Conservation (phyloP, 257 asterid species). For the Solanum ossicruentum region DNA sequence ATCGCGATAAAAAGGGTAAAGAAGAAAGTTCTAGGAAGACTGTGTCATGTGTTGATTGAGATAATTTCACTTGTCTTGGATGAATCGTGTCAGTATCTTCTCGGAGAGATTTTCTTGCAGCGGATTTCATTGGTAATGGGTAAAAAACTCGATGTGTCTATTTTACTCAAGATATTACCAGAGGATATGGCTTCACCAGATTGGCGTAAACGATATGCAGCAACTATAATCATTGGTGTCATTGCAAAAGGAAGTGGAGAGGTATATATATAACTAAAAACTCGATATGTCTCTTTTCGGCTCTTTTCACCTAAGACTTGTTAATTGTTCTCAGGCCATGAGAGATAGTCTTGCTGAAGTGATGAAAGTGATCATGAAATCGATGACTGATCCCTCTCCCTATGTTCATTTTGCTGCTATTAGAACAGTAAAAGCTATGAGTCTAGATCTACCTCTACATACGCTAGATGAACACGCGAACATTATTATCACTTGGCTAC, state of each 20-base stretch:
- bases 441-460: not conserved
- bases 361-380: not conserved
- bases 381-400: not conserved
- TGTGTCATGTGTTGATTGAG: not conserved
- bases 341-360: not conserved
- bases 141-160: not conserved
- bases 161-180: not conserved
- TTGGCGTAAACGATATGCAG: not conserved
- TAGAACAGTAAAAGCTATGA: not conserved
- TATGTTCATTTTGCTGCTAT: not conserved
- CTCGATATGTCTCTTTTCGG: too few relatives aligned
- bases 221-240: too few relatives aligned
- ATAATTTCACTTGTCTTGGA: not conserved
- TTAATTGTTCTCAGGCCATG: not conserved
- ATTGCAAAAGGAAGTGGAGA: too few relatives aligned
- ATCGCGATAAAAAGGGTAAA: not conserved
- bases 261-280: too few relatives aligned
- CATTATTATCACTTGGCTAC: not conserved
- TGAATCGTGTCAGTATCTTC: not conserved
- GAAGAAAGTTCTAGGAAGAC: not conserved
- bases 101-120: not conserved
- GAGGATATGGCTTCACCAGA: not conserved
- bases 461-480: not conserved
- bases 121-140: not conserved
- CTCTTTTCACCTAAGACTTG: too few relatives aligned